phyloP scores from a whole-genome alignment of 1,284 basidiomycete genomes.

The Tilletia indica region DNA sequence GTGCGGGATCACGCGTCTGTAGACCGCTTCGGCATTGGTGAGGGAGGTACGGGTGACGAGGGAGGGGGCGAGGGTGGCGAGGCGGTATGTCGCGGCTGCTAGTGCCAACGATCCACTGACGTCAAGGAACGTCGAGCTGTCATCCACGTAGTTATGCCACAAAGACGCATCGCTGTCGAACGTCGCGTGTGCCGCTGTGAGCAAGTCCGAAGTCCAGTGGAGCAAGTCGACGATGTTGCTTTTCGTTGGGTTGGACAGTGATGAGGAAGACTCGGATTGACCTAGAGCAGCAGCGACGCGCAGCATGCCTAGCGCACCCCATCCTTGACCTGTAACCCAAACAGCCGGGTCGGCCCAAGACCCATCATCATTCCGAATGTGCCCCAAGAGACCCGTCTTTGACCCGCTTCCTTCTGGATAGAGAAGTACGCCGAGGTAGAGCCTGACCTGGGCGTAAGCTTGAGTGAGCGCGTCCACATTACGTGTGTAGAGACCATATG shows the following conservation, averaged over 20 bases:
- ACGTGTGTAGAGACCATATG: not conserved
- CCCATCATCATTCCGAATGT: slow-evolving; percentile 10
- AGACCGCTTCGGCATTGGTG: slow-evolving; percentile 1
- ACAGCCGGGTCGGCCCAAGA: slow-evolving; percentile 12
- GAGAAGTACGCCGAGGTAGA: not conserved
- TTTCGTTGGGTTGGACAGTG: not conserved
- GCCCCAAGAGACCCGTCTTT: not conserved
- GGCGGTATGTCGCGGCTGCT: slow-evolving; percentile 2
- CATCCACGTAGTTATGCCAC: slow-evolving; percentile 12
- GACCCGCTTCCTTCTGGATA: not conserved
- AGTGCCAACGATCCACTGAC: not conserved
- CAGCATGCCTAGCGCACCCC: slow-evolving; percentile 10
- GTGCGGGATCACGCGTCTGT: not conserved
- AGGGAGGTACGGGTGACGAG: not conserved
- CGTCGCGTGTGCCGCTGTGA: not conserved
- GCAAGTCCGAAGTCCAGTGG: not conserved
- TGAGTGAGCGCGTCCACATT: not conserved
- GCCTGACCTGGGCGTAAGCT: slow-evolving; percentile 4
- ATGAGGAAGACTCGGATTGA: not conserved
- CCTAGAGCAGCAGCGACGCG: not conserved
- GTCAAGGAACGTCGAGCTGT: slow-evolving; percentile 4
- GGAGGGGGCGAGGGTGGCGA: not conserved
- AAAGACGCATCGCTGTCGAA: not conserved
- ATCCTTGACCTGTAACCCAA: slow-evolving; percentile 14
- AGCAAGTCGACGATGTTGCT: not conserved